Evolutionary conservation across 192 early-diverging fungal species (phyloP), one percentile per base, ranked within the genome.

Genomic region (Funneliformis mosseae): DNA sequence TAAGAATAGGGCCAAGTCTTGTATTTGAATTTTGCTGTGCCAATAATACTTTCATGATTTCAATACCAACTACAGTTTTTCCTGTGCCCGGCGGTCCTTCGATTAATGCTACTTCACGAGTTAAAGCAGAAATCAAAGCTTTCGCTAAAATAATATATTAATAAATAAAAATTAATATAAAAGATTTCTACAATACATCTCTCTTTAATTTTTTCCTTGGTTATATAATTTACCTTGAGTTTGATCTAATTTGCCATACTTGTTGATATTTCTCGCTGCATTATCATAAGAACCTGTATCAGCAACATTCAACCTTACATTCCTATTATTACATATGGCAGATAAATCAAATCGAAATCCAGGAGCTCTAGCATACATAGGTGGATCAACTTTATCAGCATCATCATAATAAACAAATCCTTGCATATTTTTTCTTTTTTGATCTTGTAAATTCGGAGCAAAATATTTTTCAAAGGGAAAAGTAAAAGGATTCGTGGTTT

Each of bases 31-130:
- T 84, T 50, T 46, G 11, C 18, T 4, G 25, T 7, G 81, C 74
- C 11, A 84, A 59, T 5, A 89, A 82, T 5, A 85, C 85, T 27
- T 64, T 71, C 77, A 89, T 86, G 27, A 87, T 62, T 74, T 88
- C 78, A 9, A 92, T 84, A 50, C 91, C 89, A 66, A 91, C 85
- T 42, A 72, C 86, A n/a, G 87, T 82, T 77, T 88, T 91, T 11
- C 88, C 87, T 0, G 86, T 90, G 12, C 89, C 87, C 4, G 88
- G 88, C 0, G 89, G 91, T 25, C 88, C 86, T 77, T 90, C 89
- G 70, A 92, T 90, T 5, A 89, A 76, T 1, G 87, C 84, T 10
- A 92, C 75, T 79, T 89, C 89, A 14, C 83, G 81, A 8, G 78
- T 80, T 25, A 92, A 64, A 4, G 88, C 86, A 10, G 84, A 74